Evolutionary conservation across 2,329 filamentous ascomycete species (phyloP).

Genomic region (Trichoderma sp.): DNA sequence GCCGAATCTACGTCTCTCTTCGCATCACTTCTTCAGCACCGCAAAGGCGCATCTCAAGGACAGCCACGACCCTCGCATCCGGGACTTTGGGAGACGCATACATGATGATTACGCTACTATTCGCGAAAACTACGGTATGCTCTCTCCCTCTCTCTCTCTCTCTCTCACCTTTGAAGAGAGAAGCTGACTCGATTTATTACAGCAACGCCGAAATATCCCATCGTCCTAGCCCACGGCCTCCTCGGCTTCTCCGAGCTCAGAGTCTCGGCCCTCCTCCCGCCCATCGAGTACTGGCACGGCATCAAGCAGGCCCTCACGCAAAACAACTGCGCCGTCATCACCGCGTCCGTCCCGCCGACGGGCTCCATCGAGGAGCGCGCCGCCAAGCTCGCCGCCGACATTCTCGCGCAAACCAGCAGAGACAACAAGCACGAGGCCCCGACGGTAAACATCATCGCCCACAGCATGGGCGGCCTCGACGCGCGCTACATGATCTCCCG

Average conservation of each 20-base stretch:
- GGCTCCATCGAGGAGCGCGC: slow-evolving; percentile 65
- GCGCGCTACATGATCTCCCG: slow-evolving; percentile 67
- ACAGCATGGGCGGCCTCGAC: slow-evolving; percentile 70
- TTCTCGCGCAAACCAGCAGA: slow-evolving; percentile 45
- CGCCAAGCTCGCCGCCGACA: slow-evolving; percentile 58
- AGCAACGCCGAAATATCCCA: slow-evolving; percentile 63
- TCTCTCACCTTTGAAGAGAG: background rate
- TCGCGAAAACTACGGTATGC: slow-evolving; percentile 50
- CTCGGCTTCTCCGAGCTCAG: slow-evolving; percentile 66
- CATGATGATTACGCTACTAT: slow-evolving; percentile 53
- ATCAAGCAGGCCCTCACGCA: slow-evolving; percentile 61
- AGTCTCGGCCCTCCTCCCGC: slow-evolving; percentile 56
- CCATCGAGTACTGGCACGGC: slow-evolving; percentile 67
- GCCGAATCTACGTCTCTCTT: slow-evolving; percentile 19
- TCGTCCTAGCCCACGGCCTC: slow-evolving; percentile 68
- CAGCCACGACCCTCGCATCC: slow-evolving; percentile 46
- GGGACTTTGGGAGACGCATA: slow-evolving; percentile 48
- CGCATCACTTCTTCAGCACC: slow-evolving; percentile 17
- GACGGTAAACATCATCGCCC: slow-evolving; percentile 76
- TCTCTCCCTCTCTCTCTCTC: background rate
- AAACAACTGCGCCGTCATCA: slow-evolving; percentile 60
- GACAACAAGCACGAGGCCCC: slow-evolving; percentile 35
- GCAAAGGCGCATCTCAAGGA: slow-evolving; percentile 25
- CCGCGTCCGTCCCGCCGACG: slow-evolving; percentile 64
- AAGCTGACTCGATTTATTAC: background rate